These are phyloP conservation scores for Phytophthora fragariaefolia DNA, from an alignment of 352 stramenopile genomes.

Conservation along the genomic window DNA sequence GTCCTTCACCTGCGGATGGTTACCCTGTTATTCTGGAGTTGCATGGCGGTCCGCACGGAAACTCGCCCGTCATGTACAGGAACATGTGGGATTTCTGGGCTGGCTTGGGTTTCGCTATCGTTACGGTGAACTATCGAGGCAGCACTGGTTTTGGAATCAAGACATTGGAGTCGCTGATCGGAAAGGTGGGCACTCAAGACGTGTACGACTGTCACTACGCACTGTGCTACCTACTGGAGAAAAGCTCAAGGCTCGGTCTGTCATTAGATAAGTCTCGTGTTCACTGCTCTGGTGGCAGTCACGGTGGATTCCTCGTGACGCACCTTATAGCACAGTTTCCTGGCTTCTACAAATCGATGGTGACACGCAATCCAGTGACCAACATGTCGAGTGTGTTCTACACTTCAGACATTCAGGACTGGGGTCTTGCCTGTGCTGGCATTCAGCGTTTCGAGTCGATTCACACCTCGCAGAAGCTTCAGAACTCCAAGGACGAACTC, in stretches of 20 bases:
- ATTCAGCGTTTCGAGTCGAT: slow-evolving; percentile 89
- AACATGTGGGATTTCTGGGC: slow-evolving; percentile 91
- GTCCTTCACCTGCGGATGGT: slow-evolving; percentile 36
- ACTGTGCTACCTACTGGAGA: slow-evolving; percentile 72
- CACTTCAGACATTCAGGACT: slow-evolving; percentile 97
- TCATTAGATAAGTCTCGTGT: slow-evolving; percentile 81
- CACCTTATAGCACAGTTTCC: slow-evolving; percentile 95
- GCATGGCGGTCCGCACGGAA: slow-evolving; percentile 94
- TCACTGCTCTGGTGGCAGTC: slow-evolving; percentile 94
- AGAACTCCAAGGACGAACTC: slow-evolving; percentile 34
- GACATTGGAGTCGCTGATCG: slow-evolving; percentile 91
- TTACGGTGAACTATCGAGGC: slow-evolving; percentile 97
- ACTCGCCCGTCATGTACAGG: slow-evolving; percentile 87
- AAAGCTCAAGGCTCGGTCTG: slow-evolving; percentile 47
- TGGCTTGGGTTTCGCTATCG: slow-evolving; percentile 88
- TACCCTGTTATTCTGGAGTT: slow-evolving; percentile 86
- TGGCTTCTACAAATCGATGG: slow-evolving; percentile 93
- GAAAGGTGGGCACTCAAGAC: slow-evolving; percentile 92
- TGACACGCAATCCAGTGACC: slow-evolving; percentile 91
- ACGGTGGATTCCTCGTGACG: slow-evolving; percentile 95
- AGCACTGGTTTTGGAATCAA: slow-evolving; percentile 93
- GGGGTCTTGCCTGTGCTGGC: slow-evolving; percentile 91
- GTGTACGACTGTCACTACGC: slow-evolving; percentile 93
- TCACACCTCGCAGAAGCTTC: slow-evolving; percentile 65
- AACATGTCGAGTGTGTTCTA: slow-evolving; percentile 96